phyloP scores from a whole-genome alignment of 805 yeast genomes.

The Candida silvicultrix region DNA sequence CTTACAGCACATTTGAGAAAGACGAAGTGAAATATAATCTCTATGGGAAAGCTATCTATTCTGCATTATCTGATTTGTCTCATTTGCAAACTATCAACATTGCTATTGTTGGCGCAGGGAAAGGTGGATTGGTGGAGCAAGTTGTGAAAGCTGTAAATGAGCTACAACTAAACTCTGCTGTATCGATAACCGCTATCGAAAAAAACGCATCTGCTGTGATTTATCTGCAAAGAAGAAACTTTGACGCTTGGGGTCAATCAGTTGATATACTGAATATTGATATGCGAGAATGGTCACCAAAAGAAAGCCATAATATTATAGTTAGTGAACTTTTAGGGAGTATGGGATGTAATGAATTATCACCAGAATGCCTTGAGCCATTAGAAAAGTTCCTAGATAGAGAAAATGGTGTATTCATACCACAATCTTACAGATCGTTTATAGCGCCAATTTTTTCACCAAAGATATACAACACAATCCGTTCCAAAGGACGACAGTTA shows the following conservation, averaged over 20 bases:
- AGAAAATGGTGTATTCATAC: slow-evolving; percentile 50
- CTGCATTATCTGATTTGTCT: slow-evolving; percentile 20
- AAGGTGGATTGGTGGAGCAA: slow-evolving; percentile 72
- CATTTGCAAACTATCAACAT: slow-evolving; percentile 27
- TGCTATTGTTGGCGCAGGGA: slow-evolving; percentile 80
- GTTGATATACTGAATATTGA: slow-evolving; percentile 54
- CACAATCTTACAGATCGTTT: slow-evolving; percentile 50
- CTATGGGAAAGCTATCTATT: slow-evolving; percentile 32
- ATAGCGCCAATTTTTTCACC: slow-evolving; percentile 68
- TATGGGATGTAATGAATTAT: slow-evolving; percentile 86
- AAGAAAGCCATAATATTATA: slow-evolving; percentile 44
- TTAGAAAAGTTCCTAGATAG: slow-evolving; percentile 33
- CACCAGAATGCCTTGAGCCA: slow-evolving; percentile 70
- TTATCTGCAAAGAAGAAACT: slow-evolving; percentile 42
- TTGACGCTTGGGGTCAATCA: slow-evolving; percentile 41
- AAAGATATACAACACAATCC: slow-evolving; percentile 34
- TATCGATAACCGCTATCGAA: slow-evolving; percentile 57
- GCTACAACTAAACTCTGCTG: slow-evolving; percentile 18
- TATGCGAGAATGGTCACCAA: slow-evolving; percentile 44
- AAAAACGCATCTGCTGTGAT: slow-evolving; percentile 59
- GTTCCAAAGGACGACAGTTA: slow-evolving; percentile 23
- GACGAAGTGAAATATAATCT: slow-evolving; percentile 64
- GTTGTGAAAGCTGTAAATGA: slow-evolving; percentile 35
- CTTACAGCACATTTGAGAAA: slow-evolving; percentile 65
- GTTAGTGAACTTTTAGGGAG: slow-evolving; percentile 85